phyloP scores from a whole-genome alignment of 176 grass and related monocot species.

The Aegilops umbellulata region DNA sequence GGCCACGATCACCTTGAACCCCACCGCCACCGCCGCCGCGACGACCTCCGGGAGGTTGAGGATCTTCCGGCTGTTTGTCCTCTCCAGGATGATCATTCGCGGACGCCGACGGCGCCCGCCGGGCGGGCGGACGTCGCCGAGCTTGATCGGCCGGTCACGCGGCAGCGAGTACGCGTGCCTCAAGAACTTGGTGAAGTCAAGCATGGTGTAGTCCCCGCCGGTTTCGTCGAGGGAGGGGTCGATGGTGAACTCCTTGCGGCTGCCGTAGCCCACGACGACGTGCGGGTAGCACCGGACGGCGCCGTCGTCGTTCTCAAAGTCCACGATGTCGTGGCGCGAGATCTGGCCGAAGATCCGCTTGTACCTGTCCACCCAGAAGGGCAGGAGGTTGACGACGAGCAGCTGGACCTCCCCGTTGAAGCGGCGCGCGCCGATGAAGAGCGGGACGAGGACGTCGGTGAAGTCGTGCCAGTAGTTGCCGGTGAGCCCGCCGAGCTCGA shows the following conservation, averaged over 20 bases:
- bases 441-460: conserved; percentile 54
- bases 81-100: conserved; percentile 57
- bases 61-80: conserved; percentile 37
- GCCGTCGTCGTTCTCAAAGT: conserved; percentile 50
- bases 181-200: conserved; percentile 56
- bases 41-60: conserved; percentile 51
- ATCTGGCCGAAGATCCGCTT: conserved; percentile 32
- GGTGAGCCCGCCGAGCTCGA: conserved; percentile 58
- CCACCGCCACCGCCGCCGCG: conserved; percentile 20
- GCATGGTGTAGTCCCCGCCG: conserved; percentile 50
- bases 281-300: conserved; percentile 51
- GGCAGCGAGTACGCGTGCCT: conserved; percentile 38
- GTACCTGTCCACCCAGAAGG: conserved; percentile 55
- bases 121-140: neutral
- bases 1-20: conserved; percentile 43
- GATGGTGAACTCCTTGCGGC: conserved; percentile 68
- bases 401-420: conserved; percentile 57
- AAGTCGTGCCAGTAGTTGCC: conserved; percentile 85
- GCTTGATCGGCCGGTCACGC: conserved; percentile 39
- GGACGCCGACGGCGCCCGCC: neutral
- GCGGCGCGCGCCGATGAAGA: conserved; percentile 53
- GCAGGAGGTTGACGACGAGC: conserved; percentile 53
- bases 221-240: conserved; percentile 34
- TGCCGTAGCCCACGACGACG: conserved; percentile 49
- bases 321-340: conserved; percentile 54